phyloP scores from a whole-genome alignment of 1,139 yeast genomes.

The Suhomyces choctaworum region DNA sequence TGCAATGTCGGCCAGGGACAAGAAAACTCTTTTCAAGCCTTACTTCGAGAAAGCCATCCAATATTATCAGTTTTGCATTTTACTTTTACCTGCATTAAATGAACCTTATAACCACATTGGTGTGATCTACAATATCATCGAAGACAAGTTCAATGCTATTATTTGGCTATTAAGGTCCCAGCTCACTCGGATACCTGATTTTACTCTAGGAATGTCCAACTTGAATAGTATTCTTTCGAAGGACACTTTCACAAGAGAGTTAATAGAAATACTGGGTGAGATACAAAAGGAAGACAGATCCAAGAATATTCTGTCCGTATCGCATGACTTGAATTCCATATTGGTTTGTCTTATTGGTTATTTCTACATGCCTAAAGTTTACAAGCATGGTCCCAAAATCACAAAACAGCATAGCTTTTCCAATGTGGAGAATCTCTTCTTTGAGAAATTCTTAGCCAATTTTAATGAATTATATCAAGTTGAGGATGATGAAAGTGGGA shows the following conservation, averaged over 20 bases:
- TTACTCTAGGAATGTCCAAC: slow-evolving; percentile 43
- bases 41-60: slow-evolving; percentile 38
- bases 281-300: not conserved
- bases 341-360: slow-evolving; percentile 33
- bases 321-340: slow-evolving; percentile 23
- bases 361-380: slow-evolving; percentile 30
- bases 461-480: slow-evolving; percentile 11
- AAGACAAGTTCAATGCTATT: slow-evolving; percentile 35
- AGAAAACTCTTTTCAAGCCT: slow-evolving; percentile 22
- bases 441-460: slow-evolving; percentile 12
- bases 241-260: slow-evolving; percentile 30
- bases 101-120: slow-evolving; percentile 70
- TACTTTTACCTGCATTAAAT: slow-evolving; percentile 62
- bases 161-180: slow-evolving; percentile 60
- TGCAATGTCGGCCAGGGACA: slow-evolving; percentile 37
- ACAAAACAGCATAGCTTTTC: slow-evolving; percentile 26
- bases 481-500: slow-evolving; percentile 11
- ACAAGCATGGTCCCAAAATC: slow-evolving; percentile 27
- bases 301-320: slow-evolving; percentile 1
- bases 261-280: slow-evolving; percentile 20
- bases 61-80: slow-evolving; percentile 52
- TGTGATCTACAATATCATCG: slow-evolving; percentile 47
- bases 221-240: slow-evolving; percentile 34
- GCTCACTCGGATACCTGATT: slow-evolving; percentile 52
- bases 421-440: slow-evolving; percentile 30